phyloP scores from a whole-genome alignment of 768 basidiomycete genomes.

The Leccinum pellstonianum region DNA sequence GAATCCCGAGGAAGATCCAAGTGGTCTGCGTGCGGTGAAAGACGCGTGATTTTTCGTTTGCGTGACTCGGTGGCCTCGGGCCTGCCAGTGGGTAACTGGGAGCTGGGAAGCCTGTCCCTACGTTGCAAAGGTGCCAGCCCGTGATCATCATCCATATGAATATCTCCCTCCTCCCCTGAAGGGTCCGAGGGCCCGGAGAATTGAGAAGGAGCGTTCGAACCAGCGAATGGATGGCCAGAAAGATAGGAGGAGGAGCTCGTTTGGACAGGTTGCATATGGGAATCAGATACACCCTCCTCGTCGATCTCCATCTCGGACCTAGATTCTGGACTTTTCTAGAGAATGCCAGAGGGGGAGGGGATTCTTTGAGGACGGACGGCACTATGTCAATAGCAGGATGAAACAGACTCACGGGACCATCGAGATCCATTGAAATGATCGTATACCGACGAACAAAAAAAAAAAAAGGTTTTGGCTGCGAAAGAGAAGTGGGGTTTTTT shows the following conservation, averaged over 20 bases:
- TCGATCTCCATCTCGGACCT: conserved; percentile 13
- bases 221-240: background rate
- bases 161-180: background rate
- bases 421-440: conserved; percentile 14
- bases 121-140: background rate
- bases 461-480: background rate
- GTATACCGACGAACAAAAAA: background rate
- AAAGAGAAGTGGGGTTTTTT: background rate
- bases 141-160: background rate
- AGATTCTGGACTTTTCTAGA: conserved; percentile 11
- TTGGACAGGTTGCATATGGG: background rate
- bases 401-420: conserved; percentile 15
- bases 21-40: background rate
- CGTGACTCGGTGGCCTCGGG: background rate
- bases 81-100: background rate
- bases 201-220: background rate
- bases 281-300: background rate
- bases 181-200: background rate
- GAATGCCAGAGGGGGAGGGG: background rate
- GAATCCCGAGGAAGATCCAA: background rate
- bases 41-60: conserved; percentile 21
- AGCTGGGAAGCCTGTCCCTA: background rate
- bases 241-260: background rate
- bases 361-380: background rate
- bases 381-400: background rate